phyloP scores from a whole-genome alignment of 768 basidiomycete species.

The Ramaria rubella region DNA sequence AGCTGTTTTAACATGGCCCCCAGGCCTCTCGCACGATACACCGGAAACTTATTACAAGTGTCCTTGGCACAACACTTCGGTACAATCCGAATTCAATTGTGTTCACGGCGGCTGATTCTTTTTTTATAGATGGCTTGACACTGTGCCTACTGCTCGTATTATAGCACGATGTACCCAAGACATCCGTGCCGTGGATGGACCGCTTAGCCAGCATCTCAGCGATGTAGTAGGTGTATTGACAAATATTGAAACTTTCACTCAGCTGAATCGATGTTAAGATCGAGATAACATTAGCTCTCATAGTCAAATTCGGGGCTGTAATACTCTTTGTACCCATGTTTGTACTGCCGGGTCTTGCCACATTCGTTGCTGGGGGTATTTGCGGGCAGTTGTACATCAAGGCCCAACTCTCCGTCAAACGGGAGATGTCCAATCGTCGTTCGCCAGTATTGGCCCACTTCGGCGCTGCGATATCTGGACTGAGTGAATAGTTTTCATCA shows the following conservation, averaged over 20 bases:
- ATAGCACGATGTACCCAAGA: slow-evolving; percentile 64
- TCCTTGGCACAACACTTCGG: slow-evolving; percentile 51
- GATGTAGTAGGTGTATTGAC: slow-evolving; percentile 5
- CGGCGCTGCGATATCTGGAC: slow-evolving; percentile 52
- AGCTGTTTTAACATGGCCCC: not conserved
- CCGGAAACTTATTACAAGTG: slow-evolving; percentile 40
- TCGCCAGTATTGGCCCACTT: slow-evolving; percentile 46
- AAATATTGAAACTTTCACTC: not conserved
- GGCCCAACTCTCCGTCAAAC: slow-evolving; percentile 50
- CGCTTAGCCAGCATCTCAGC: slow-evolving; percentile 7
- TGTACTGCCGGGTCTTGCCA: slow-evolving; percentile 37
- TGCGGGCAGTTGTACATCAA: slow-evolving; percentile 45
- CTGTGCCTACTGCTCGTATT: slow-evolving; percentile 49
- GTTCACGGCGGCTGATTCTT: not conserved
- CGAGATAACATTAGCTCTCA: not conserved
- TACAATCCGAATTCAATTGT: not conserved
- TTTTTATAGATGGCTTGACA: slow-evolving; percentile 40
- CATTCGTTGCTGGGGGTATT: slow-evolving; percentile 38
- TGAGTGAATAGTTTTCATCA: slow-evolving; percentile 27
- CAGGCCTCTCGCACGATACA: slow-evolving; percentile 43
- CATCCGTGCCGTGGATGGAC: slow-evolving; percentile 39
- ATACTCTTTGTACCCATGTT: slow-evolving; percentile 27
- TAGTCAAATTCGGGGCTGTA: not conserved
- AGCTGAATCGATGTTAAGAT: not conserved
- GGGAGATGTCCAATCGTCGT: slow-evolving; percentile 46